A percentile compares a stretch with the other conserved stretches of the same genome.
phyloP scores from a whole-genome alignment of 78 protist genomes.

The Pigoraptor vietnamica region DNA sequence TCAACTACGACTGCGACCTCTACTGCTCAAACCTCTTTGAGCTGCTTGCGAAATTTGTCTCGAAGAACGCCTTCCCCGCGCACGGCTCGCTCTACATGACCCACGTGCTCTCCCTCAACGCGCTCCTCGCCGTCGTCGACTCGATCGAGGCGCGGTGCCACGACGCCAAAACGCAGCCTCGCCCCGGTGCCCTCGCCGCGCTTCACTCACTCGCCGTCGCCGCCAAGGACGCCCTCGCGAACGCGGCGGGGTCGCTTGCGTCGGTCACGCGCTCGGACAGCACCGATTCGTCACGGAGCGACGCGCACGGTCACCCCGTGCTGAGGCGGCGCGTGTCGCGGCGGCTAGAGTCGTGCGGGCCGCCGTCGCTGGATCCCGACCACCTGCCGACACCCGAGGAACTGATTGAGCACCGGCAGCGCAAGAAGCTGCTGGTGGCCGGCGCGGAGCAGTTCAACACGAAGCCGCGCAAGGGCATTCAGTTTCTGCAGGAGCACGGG shows the following conservation, averaged over 20 bases:
- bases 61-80: constrained; percentile 31
- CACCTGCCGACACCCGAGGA: neutral
- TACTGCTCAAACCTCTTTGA: constrained; percentile 64
- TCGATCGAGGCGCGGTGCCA: constrained; percentile 1
- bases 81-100: neutral
- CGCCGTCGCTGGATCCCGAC: neutral
- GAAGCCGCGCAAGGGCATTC: constrained; percentile 12
- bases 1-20: constrained; percentile 94
- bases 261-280: too few relatives aligned
- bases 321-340: neutral
- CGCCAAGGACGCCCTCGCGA: neutral
- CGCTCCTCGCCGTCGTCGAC: constrained; percentile 26
- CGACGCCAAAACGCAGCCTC: neutral
- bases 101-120: constrained; percentile 38
- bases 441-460: constrained; percentile 22
- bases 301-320: too few relatives aligned
- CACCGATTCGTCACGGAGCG: too few relatives aligned
- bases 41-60: constrained; percentile 48
- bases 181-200: neutral
- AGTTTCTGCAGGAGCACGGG: constrained; percentile 14
- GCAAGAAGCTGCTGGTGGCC: neutral
- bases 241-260: neutral
- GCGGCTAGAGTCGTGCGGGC: neutral
- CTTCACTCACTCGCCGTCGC: neutral
- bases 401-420: neutral